A percentile compares a stretch with the other conserved stretches of the same genome.
Conservation (phyloP, 164 flowering plant genomes). For the Berberis vulgaris region DNA sequence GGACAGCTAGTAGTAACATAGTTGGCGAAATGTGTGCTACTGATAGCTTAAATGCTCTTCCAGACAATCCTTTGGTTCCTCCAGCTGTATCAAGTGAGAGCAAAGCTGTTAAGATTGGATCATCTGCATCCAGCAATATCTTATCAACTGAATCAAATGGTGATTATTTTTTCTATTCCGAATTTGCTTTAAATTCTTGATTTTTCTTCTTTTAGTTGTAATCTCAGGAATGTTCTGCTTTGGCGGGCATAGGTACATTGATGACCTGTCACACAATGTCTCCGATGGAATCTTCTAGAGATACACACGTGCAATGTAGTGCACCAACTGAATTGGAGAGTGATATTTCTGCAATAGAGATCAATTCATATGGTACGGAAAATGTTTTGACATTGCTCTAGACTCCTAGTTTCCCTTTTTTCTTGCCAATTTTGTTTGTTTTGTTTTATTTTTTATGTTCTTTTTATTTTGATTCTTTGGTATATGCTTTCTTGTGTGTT, state of each 20-base stretch:
- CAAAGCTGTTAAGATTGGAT: not conserved
- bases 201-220: not conserved
- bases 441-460: too few relatives aligned
- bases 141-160: slow-evolving; percentile 12
- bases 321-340: slow-evolving; percentile 1
- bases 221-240: not conserved
- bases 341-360: not conserved
- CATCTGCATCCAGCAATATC: slow-evolving; percentile 4
- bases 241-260: slow-evolving; percentile 4
- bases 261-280: not conserved
- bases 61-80: too few relatives aligned
- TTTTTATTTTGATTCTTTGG: too few relatives aligned
- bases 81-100: too few relatives aligned
- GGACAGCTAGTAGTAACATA: not conserved
- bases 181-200: not conserved
- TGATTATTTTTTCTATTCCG: slow-evolving; percentile 4
- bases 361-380: too few relatives aligned
- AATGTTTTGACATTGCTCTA: too few relatives aligned
- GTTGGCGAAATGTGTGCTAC: too few relatives aligned
- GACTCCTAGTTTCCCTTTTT: too few relatives aligned
- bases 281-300: not conserved
- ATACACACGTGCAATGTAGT: not conserved
- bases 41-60: too few relatives aligned
- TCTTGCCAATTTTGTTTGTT: too few relatives aligned
- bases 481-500: too few relatives aligned